Evolutionary conservation across 257 asterid species (phyloP).

Genomic region (Plantago ovata): DNA sequence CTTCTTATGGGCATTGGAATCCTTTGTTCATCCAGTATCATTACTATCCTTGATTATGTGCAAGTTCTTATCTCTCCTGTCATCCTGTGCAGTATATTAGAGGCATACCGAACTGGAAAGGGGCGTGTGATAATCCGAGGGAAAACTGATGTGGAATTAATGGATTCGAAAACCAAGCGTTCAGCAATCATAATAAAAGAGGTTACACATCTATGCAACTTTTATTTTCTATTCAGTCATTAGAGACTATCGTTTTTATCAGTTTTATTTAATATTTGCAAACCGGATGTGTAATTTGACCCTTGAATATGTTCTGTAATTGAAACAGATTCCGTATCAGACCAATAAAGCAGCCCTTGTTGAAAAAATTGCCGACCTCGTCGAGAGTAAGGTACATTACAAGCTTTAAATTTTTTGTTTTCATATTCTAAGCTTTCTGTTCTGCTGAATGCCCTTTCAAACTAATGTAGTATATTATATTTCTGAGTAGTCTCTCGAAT

Average conservation of each 20-base stretch:
- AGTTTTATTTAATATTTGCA: not conserved
- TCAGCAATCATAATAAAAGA: constrained; percentile 90
- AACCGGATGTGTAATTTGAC: not conserved
- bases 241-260: constrained; percentile 11
- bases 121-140: constrained; percentile 94
- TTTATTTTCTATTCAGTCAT: constrained; percentile 14
- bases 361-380: constrained; percentile 93
- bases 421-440: not conserved
- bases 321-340: constrained; percentile 88
- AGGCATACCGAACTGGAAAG: constrained; percentile 93
- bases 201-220: constrained; percentile 43
- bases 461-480: too few species aligned
- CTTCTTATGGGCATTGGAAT: not conserved
- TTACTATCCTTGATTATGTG: not conserved
- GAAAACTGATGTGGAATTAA: constrained; percentile 84
- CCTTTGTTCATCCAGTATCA: not conserved
- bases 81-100: constrained; percentile 60
- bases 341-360: constrained; percentile 96
- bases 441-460: too few species aligned
- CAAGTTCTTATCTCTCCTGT: constrained; percentile 10
- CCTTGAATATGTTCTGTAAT: constrained; percentile 7
- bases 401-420: too few species aligned
- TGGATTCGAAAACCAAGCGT: constrained; percentile 80
- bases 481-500: too few species aligned
- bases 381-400: constrained; percentile 77